Evolutionary conservation across 768 basidiomycete species (phyloP).

Genomic region (Scleroderma bovista): DNA sequence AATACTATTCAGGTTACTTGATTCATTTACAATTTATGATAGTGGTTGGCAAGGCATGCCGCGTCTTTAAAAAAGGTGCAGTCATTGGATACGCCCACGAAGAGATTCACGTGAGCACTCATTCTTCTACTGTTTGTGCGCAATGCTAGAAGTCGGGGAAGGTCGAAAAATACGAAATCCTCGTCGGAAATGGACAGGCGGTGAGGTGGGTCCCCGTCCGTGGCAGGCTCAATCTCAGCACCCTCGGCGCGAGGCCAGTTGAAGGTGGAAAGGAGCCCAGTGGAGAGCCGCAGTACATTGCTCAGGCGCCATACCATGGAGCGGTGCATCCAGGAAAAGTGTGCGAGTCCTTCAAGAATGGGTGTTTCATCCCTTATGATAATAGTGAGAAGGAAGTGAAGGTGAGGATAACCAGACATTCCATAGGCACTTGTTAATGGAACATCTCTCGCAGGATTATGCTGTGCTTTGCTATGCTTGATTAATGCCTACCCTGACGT

Average conservation of each 20-base stretch:
- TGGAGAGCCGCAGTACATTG: constrained; percentile 57
- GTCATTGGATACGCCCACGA: constrained; percentile 57
- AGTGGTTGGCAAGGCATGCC: constrained; percentile 67
- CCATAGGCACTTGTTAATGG: background rate
- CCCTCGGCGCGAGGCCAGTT: constrained; percentile 48
- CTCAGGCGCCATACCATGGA: constrained; percentile 47
- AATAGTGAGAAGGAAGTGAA: constrained; percentile 46
- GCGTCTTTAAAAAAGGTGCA: constrained; percentile 53
- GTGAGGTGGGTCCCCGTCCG: constrained; percentile 52
- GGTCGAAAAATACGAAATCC: constrained; percentile 61
- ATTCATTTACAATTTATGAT: constrained; percentile 3
- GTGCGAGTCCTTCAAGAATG: constrained; percentile 43
- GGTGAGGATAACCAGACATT: constrained; percentile 27
- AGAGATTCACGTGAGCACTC: constrained; percentile 49
- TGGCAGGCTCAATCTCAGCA: constrained; percentile 40
- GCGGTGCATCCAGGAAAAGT: constrained; percentile 62
- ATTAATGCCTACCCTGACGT: background rate
- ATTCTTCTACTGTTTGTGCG: background rate
- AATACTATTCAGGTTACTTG: background rate
- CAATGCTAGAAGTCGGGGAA: constrained; percentile 21
- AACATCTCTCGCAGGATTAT: constrained; percentile 29
- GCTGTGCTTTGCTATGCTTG: constrained; percentile 35
- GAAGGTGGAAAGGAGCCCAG: constrained; percentile 64
- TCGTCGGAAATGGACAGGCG: constrained; percentile 55
- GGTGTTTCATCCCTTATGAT: constrained; percentile 55